Percentiles rank a stretch among this genome's conserved stretches.
phyloP scores from a whole-genome alignment of 768 basidiomycete genomes.

The Russula sp. region DNA sequence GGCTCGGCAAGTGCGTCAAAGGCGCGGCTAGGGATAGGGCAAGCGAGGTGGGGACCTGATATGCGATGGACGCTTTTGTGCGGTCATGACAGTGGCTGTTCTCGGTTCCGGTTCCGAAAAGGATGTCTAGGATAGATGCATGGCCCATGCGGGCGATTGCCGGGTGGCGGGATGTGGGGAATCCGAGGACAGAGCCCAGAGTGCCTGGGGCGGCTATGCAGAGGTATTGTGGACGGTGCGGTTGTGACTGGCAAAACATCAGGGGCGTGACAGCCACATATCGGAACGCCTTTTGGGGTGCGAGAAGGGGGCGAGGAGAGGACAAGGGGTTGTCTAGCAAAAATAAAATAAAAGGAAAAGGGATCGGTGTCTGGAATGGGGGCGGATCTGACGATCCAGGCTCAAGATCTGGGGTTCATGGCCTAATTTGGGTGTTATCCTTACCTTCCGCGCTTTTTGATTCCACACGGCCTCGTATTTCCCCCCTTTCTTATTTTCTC shows the following conservation, averaged over 20 bases:
- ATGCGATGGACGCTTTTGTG: constrained; percentile 28
- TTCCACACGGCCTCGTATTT: not conserved
- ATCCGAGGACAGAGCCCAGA: too few species aligned
- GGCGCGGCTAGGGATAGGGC: constrained; percentile 20
- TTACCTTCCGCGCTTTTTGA: not conserved
- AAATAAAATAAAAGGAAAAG: not conserved
- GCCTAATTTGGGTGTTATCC: not conserved
- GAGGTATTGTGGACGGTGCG: too few species aligned
- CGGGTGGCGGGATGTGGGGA: too few species aligned
- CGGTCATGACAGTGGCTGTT: not conserved
- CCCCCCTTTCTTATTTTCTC: not conserved
- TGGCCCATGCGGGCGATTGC: too few species aligned
- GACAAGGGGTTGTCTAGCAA: constrained; percentile 1
- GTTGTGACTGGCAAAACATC: too few species aligned
- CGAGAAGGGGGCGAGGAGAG: too few species aligned
- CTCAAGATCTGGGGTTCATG: constrained; percentile 19
- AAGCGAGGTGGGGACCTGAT: constrained; percentile 1
- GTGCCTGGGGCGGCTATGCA: too few species aligned
- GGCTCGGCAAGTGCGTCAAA: constrained; percentile 27
- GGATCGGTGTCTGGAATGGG: not conserved
- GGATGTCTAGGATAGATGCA: too few species aligned
- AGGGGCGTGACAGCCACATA: too few species aligned
- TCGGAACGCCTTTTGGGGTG: too few species aligned
- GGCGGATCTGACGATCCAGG: constrained; percentile 11
- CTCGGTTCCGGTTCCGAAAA: not conserved